Evolutionary conservation across 176 grass and related monocot species (phyloP).

Genomic region (Oryza nivara): DNA sequence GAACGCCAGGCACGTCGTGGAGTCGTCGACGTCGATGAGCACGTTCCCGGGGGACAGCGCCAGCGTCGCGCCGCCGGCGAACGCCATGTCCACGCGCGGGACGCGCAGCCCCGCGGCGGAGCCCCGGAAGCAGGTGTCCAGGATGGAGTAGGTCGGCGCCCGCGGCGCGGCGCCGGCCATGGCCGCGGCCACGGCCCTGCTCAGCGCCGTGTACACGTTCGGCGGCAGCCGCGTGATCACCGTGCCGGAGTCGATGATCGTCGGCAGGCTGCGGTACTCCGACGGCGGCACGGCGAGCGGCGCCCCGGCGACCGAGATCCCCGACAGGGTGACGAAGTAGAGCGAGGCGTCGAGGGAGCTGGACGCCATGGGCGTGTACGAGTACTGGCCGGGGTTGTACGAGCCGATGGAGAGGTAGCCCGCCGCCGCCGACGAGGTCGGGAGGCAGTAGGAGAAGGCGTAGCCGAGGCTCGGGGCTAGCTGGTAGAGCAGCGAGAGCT

Average conservation of each 20-base stretch:
- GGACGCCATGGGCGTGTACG: slow-evolving; percentile 62
- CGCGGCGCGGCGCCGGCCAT: slow-evolving; percentile 27
- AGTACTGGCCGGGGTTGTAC: slow-evolving; percentile 23
- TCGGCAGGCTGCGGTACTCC: slow-evolving; percentile 53
- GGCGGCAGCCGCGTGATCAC: slow-evolving; percentile 76
- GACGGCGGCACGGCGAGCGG: slow-evolving; percentile 45
- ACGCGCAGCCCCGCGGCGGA: slow-evolving; percentile 38
- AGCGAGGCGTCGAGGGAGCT: slow-evolving; percentile 50
- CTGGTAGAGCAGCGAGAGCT: slow-evolving; percentile 68
- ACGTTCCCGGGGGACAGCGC: slow-evolving; percentile 53
- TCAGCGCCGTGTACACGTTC: slow-evolving; percentile 67
- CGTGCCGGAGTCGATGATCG: slow-evolving; percentile 88
- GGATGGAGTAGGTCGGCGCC: slow-evolving; percentile 52
- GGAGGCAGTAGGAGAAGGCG: slow-evolving; percentile 80
- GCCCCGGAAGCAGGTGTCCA: slow-evolving; percentile 84
- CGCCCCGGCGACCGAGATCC: slow-evolving; percentile 48
- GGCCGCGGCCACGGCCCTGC: slow-evolving; percentile 56
- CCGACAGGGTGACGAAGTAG: slow-evolving; percentile 49
- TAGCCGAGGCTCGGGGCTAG: slow-evolving; percentile 52
- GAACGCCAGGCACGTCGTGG: slow-evolving; percentile 82
- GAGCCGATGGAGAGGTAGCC: slow-evolving; percentile 68
- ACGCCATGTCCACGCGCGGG: slow-evolving; percentile 54
- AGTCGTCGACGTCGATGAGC: slow-evolving; percentile 62
- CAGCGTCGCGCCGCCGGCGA: slow-evolving; percentile 58
- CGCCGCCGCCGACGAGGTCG: neutral